Evolutionary conservation across 495 filamentous ascomycete species (phyloP).

Genomic region (Daldinia grandis): DNA sequence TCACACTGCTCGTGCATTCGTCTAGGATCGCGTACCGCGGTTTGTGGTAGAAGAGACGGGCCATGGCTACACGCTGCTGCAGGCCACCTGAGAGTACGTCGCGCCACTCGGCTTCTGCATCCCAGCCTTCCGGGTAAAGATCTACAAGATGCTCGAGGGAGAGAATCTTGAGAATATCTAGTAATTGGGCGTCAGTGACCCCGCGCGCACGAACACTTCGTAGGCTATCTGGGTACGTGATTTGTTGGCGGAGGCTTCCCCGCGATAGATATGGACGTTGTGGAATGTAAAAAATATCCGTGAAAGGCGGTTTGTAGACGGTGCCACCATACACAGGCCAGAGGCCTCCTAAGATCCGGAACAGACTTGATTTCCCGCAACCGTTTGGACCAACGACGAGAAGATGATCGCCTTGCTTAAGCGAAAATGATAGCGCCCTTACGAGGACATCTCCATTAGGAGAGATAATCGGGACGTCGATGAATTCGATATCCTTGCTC

Average conservation of each 20-base stretch:
- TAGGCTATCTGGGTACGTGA: conserved; percentile 93
- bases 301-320: conserved; percentile 86
- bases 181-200: conserved; percentile 82
- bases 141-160: conserved; percentile 86
- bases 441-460: conserved; percentile 95
- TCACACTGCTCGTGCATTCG: conserved; percentile 94
- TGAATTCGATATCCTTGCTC: conserved; percentile 85
- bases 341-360: conserved; percentile 93
- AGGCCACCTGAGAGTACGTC: conserved; percentile 88
- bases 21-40: conserved; percentile 94
- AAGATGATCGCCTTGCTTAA: conserved; percentile 86
- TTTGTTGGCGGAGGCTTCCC: conserved; percentile 89
- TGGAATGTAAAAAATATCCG: conserved; percentile 97
- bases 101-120: conserved; percentile 95
- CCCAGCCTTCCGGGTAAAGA: conserved; percentile 81
- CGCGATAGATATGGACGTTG: conserved; percentile 92
- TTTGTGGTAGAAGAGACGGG: conserved; percentile 91
- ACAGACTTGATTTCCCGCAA: conserved; percentile 94
- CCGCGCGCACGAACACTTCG: conserved; percentile 86
- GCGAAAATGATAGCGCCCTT: conserved; percentile 81
- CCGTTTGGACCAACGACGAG: conserved; percentile 97
- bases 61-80: conserved; percentile 98
- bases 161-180: conserved; percentile 76
- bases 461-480: conserved; percentile 93
- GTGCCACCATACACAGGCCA: conserved; percentile 99